Conservation (phyloP, 83 land plant genomes). For the Isoetes engelmannii region DNA sequence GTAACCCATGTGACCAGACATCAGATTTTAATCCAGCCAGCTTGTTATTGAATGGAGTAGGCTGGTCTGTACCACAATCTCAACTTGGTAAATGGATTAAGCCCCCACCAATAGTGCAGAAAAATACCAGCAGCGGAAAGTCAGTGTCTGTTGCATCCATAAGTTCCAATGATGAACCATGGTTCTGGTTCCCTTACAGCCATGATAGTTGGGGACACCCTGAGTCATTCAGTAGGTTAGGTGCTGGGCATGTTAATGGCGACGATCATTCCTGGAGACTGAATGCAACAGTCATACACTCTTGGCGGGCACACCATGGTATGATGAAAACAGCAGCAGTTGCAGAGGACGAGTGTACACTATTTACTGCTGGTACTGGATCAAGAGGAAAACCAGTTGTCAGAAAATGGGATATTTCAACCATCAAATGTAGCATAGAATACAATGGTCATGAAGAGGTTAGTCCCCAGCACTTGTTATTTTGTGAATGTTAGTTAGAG, state of each 20-base stretch:
- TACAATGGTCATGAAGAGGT: conserved; percentile 95
- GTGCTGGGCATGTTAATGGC: conserved; percentile 21
- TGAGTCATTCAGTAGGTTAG: conserved; percentile 48
- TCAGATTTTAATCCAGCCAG: conserved; percentile 58
- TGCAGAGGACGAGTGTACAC: conserved; percentile 61
- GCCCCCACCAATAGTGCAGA: conserved; percentile 16
- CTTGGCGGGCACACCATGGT: conserved; percentile 83
- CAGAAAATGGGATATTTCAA: conserved; percentile 69
- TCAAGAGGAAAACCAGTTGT: conserved; percentile 68
- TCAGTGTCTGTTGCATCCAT: conserved; percentile 16
- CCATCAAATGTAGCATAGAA: conserved; percentile 50
- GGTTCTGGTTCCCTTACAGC: conserved; percentile 71
- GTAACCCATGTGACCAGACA: neutral
- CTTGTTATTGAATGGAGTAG: conserved; percentile 72
- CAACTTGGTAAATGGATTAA: conserved; percentile 43
- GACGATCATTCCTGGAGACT: conserved; percentile 84
- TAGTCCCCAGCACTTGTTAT: neutral
- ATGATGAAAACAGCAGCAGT: conserved; percentile 62
- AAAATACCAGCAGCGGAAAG: conserved; percentile 15
- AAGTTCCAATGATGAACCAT: conserved; percentile 43
- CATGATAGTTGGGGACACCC: conserved; percentile 51
- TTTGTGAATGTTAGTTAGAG: neutral
- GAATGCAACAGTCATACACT: conserved; percentile 55
- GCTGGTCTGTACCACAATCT: conserved; percentile 87
- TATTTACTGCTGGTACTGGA: conserved; percentile 78